Base-by-base conservation (phyloP, 2,329 filamentous ascomycete species). In the Fusarium protoensiforme region DNA sequence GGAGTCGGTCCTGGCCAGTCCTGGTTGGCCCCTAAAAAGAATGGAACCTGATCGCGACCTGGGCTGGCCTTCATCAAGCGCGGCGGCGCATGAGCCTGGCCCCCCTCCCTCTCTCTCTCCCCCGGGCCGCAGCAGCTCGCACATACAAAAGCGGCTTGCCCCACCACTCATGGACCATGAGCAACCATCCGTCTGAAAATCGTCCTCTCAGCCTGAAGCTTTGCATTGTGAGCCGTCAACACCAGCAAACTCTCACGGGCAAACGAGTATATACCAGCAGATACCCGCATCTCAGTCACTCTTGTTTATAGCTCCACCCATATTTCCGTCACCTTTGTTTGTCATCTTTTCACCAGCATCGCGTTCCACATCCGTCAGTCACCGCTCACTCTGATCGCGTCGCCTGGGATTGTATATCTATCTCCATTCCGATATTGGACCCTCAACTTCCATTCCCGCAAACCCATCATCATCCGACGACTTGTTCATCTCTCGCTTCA, bases 71-170 rank as follows among this genome's bases (percentile, higher is more conserved):
- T n/a, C 27, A 29, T 41, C 67, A 71, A 71, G 67, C 51, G 65
- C 70, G 53, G 61, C 46, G 68, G 65, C 46, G 68, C 65, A 69
- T 61, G 36, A 51, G 43, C 29, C 27, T 39, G 39, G 39, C 20
- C 38, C 33, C n/a, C 13, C 20, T 2, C 20, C 43, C 31, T 35
- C 61, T 27, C 24, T 48, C 14, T 16, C 36, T 29, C 46, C 36
- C 24, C n/a, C 33, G 61, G 56, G 31, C 20, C 22, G 29, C 33
- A 46, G 41, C 41, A 65, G 60, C 61, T 62, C 61, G 57, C 73
- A 68, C 64, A 75, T 78, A 78, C 76, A 78, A 78, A 78, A 78
- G 76, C 76, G 72, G 76, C 73, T 76, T 78, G 76, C 76, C 76
- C 76, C 76, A 78, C 76, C 76, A 78, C 76, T 78, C 75, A 73